phyloP scores from a whole-genome alignment of 140 eudicot species.

The Stevia rebaudiana region DNA sequence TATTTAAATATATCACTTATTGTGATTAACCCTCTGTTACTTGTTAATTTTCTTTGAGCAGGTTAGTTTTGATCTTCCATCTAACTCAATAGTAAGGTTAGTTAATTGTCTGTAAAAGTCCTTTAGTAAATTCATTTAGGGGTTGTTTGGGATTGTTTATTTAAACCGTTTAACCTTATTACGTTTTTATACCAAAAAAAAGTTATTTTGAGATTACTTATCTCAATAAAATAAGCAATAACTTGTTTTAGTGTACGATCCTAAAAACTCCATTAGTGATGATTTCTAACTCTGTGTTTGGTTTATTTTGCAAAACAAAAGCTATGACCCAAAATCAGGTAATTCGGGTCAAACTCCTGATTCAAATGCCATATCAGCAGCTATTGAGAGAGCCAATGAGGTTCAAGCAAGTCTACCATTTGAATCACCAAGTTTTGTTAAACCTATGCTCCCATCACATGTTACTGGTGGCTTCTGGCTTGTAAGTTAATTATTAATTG shows the following conservation, averaged over 20 bases:
- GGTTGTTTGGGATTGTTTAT: background rate
- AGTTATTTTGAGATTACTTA: background rate
- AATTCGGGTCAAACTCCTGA: background rate
- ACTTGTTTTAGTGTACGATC: background rate
- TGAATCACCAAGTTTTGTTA: conserved; percentile 49
- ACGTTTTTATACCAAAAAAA: background rate
- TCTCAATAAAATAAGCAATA: background rate
- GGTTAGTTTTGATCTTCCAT: conserved; percentile 29
- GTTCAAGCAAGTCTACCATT: conserved; percentile 50
- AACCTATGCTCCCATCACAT: conserved; percentile 64
- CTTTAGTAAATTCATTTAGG: background rate
- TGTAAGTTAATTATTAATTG: conserved; percentile 36
- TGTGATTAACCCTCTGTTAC: background rate
- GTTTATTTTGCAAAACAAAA: conserved; percentile 3
- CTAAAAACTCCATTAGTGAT: background rate
- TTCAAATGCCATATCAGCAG: conserved; percentile 29
- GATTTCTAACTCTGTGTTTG: background rate
- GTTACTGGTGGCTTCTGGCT: conserved; percentile 66
- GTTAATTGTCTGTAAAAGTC: conserved; percentile 3
- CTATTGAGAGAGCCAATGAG: conserved; percentile 45
- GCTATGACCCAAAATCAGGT: conserved; percentile 26
- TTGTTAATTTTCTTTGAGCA: background rate
- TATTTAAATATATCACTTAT: background rate
- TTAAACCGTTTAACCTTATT: background rate
- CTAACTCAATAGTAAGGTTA: conserved; percentile 28